These are phyloP conservation scores for Poterioochromonas sp. DNA, from an alignment of 352 stramenopile genomes.

Conservation along the genomic window DNA sequence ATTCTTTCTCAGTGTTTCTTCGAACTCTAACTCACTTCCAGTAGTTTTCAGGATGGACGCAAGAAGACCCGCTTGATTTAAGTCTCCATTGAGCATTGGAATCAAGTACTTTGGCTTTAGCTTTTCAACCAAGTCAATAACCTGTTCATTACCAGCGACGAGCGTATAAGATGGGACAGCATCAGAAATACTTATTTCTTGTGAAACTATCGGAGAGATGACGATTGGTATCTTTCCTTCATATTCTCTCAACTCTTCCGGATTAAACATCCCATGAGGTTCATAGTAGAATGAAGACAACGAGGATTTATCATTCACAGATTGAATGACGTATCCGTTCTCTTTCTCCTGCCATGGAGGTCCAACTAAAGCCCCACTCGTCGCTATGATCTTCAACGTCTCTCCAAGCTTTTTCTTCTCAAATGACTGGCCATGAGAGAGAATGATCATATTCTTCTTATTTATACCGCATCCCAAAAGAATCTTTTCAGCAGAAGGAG, in stretches of 20 bases:
- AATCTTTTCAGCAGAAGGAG: conserved; percentile 33
- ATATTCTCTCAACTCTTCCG: conserved; percentile 21
- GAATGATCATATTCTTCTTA: neutral
- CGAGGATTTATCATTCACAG: neutral
- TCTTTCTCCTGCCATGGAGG: conserved; percentile 40
- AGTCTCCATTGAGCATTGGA: conserved; percentile 37
- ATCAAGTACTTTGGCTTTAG: conserved; percentile 37
- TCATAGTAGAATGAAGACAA: conserved; percentile 9
- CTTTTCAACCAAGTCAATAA: conserved; percentile 34
- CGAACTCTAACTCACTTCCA: no score
- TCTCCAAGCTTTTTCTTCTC: neutral
- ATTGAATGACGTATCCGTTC: conserved; percentile 40
- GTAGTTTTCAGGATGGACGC: no score
- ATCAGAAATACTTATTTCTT: neutral
- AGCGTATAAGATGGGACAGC: conserved; percentile 35
- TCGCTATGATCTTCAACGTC: conserved; percentile 34
- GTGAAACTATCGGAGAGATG: conserved; percentile 39
- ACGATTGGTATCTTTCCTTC: conserved; percentile 36
- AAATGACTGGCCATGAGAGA: conserved; percentile 22
- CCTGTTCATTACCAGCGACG: conserved; percentile 35
- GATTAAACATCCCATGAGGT: conserved; percentile 33
- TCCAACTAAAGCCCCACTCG: conserved; percentile 35
- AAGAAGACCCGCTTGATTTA: conserved; percentile 33
- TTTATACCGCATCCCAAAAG: conserved; percentile 17
- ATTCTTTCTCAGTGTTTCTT: no score